Percentiles rank a stretch among this genome's conserved stretches.
These are phyloP conservation scores for Kodamaea sp. DNA, from an alignment of 1,139 yeast genomes.

Conservation along the genomic window DNA sequence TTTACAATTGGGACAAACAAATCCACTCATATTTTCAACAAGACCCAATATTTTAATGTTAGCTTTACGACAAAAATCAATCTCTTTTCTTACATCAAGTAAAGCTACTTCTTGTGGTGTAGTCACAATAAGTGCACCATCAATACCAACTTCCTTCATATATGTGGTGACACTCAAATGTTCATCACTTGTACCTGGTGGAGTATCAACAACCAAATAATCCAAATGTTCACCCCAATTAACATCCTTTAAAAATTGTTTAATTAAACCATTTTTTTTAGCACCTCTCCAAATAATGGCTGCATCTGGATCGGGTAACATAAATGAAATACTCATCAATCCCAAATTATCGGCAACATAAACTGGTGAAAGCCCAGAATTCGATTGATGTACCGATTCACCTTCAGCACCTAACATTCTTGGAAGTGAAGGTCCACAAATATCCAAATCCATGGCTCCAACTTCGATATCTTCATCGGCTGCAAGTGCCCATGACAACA, in stretches of 20 bases:
- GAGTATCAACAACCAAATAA: constrained; percentile 89
- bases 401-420: constrained; percentile 90
- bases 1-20: constrained; percentile 92
- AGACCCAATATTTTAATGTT: constrained; percentile 80
- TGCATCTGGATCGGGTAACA: constrained; percentile 90
- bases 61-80: constrained; percentile 91
- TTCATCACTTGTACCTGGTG: constrained; percentile 98
- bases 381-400: constrained; percentile 83
- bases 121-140: constrained; percentile 92
- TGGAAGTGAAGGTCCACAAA: constrained; percentile 97
- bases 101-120: constrained; percentile 98
- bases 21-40: constrained; percentile 98
- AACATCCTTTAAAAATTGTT: constrained; percentile 91
- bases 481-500: constrained; percentile 94
- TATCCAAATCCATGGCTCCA: constrained; percentile 96
- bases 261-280: constrained; percentile 88
- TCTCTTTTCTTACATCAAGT: constrained; percentile 91
- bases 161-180: constrained; percentile 87
- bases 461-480: constrained; percentile 83
- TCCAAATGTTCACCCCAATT: constrained; percentile 90
- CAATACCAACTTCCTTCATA: constrained; percentile 85
- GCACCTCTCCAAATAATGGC: constrained; percentile 98
- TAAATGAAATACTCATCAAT: constrained; percentile 91
- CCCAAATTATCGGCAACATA: constrained; percentile 94
- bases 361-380: constrained; percentile 95